A percentile compares a stretch with the other conserved stretches of the same genome.
Evolutionary conservation across 768 basidiomycete species (phyloP).

Genomic region (Imleria badia): DNA sequence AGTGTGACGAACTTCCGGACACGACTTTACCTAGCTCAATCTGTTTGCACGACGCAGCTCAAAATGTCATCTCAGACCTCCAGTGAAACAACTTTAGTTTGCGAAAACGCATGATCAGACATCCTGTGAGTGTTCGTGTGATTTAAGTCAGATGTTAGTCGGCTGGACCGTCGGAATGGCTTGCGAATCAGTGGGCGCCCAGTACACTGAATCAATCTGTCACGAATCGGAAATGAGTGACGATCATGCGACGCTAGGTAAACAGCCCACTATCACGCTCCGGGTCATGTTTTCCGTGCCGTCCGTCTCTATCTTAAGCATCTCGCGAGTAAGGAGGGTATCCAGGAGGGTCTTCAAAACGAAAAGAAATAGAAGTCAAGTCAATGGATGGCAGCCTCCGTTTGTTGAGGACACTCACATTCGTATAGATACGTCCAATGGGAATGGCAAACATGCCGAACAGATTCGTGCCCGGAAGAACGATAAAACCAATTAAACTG

Average conservation of each 20-base stretch:
- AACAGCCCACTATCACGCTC: background rate
- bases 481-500: constrained; percentile 19
- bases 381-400: background rate
- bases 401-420: constrained; percentile 32
- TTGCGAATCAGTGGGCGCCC: background rate
- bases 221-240: too few species aligned
- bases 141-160: background rate
- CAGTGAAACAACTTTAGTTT: background rate
- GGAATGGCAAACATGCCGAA: constrained; percentile 42
- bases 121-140: background rate
- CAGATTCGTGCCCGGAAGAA: constrained; percentile 31
- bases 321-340: constrained; percentile 10
- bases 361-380: background rate
- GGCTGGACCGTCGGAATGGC: background rate
- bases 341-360: constrained; percentile 12
- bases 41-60: too few species aligned
- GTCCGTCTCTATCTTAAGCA: background rate
- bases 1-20: too few species aligned
- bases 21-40: too few species aligned
- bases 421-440: constrained; percentile 46
- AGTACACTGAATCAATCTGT: constrained; percentile 1
- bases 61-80: background rate
- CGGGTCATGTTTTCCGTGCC: background rate
- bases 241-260: too few species aligned
- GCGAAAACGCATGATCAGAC: background rate